These are phyloP conservation scores for Populus pruinosa DNA, from an alignment of 345 rosid species.

Conservation along the genomic window DNA sequence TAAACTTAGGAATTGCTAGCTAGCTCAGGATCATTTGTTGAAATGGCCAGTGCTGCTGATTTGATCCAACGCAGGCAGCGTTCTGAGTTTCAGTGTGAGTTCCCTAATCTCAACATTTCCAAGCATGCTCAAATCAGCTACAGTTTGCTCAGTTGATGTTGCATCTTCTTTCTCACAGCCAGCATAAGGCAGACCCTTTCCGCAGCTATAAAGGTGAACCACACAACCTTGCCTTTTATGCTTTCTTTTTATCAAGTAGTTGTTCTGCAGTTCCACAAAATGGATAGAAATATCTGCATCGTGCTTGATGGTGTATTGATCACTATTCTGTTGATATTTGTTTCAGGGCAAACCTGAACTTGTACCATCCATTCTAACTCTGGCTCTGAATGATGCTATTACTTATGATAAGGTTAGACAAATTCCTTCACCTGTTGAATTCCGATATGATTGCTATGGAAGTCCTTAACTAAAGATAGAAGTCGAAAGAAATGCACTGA, in stretches of 20 bases:
- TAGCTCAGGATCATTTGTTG: slow-evolving; percentile 55
- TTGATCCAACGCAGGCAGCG: slow-evolving; percentile 85
- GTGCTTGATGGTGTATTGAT: background rate
- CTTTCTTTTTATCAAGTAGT: background rate
- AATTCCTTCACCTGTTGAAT: background rate
- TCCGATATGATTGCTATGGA: background rate
- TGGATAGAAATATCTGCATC: background rate
- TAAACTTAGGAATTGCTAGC: slow-evolving; percentile 61
- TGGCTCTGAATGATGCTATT: slow-evolving; percentile 76
- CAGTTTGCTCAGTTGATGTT: slow-evolving; percentile 7
- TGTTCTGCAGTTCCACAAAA: background rate
- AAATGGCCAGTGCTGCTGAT: slow-evolving; percentile 74
- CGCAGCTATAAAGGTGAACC: slow-evolving; percentile 48
- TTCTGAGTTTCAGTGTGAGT: slow-evolving; percentile 74
- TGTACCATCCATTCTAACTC: slow-evolving; percentile 57
- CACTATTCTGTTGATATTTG: background rate
- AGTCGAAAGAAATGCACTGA: slow-evolving; percentile 7
- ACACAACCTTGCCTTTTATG: too few relatives aligned
- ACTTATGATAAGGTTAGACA: slow-evolving; percentile 86
- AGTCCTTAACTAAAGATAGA: slow-evolving; percentile 2
- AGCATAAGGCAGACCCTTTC: slow-evolving; percentile 49
- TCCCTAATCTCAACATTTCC: background rate
- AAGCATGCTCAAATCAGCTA: slow-evolving; percentile 1
- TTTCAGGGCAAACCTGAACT: slow-evolving; percentile 66
- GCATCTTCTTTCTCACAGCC: slow-evolving; percentile 43